Conservation (phyloP, 495 filamentous ascomycete genomes). For the Corynascus novoguineensis region DNA sequence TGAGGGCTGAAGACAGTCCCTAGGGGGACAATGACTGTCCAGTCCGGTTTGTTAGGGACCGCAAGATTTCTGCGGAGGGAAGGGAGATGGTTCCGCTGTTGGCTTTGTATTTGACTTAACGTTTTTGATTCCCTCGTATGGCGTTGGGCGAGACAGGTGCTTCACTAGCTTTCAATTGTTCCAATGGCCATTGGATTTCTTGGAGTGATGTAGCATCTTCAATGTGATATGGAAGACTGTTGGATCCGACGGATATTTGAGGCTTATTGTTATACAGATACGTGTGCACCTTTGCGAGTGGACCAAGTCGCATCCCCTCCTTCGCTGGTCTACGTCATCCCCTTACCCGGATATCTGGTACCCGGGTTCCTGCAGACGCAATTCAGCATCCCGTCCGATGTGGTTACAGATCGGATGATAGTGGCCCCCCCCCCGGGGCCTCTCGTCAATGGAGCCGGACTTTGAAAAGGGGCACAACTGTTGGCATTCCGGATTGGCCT, state of each 20-base stretch:
- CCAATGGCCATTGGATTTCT: background rate
- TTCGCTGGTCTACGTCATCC: background rate
- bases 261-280: too few species aligned
- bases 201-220: background rate
- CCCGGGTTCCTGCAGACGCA: background rate
- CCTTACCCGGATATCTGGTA: background rate
- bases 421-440: too few species aligned
- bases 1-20: background rate
- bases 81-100: background rate
- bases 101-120: background rate
- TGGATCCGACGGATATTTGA: background rate
- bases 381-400: too few species aligned
- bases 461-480: too few species aligned
- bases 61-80: background rate
- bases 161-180: background rate
- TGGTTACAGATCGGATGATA: too few species aligned
- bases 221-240: background rate
- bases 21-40: background rate
- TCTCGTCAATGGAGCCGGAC: too few species aligned
- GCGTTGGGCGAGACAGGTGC: constrained; percentile 6
- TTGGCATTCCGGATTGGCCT: too few species aligned
- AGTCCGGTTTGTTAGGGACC: constrained; percentile 26
- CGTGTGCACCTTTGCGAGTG: background rate
- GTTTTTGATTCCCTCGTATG: constrained; percentile 1
- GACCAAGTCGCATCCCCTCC: too few species aligned